These are phyloP conservation scores for Lentinula detonsa DNA, from an alignment of 768 basidiomycete species.

Conservation along the genomic window DNA sequence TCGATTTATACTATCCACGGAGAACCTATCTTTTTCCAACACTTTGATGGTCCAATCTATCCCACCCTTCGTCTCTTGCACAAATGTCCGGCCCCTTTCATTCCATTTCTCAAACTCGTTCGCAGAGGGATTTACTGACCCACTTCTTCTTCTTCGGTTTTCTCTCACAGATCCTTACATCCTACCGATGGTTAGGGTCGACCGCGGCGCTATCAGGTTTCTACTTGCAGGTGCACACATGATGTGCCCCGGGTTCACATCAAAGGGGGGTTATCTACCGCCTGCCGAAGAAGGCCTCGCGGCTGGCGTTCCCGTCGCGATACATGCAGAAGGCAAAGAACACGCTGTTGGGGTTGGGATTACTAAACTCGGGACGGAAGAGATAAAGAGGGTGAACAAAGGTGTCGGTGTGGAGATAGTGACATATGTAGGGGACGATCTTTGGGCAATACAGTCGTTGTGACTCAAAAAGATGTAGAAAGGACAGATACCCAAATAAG, in stretches of 20 bases:
- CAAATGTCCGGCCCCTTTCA: slow-evolving; percentile 58
- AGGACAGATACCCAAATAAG: not conserved
- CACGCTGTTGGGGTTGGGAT: slow-evolving; percentile 84
- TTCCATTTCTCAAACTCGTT: not conserved
- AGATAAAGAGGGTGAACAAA: slow-evolving; percentile 87
- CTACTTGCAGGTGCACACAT: slow-evolving; percentile 89
- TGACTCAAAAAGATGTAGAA: slow-evolving; percentile 24
- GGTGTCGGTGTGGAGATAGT: slow-evolving; percentile 84
- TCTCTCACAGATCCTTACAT: slow-evolving; percentile 76
- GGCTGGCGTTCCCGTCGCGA: slow-evolving; percentile 75
- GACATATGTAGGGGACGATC: slow-evolving; percentile 83
- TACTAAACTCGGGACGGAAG: slow-evolving; percentile 77
- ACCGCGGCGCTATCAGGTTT: slow-evolving; percentile 97
- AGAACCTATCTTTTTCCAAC: slow-evolving; percentile 91
- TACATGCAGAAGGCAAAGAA: slow-evolving; percentile 95
- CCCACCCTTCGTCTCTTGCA: slow-evolving; percentile 89
- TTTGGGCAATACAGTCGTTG: slow-evolving; percentile 68
- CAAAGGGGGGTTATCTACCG: slow-evolving; percentile 84
- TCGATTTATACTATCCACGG: slow-evolving; percentile 87
- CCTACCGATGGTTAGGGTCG: slow-evolving; percentile 82
- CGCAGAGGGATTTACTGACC: not conserved
- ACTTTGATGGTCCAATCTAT: slow-evolving; percentile 89
- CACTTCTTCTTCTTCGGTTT: not conserved
- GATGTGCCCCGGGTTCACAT: slow-evolving; percentile 97
- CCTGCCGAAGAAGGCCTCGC: slow-evolving; percentile 61